Percentiles rank a stretch among this genome's conserved stretches.
Evolutionary conservation across 129 eudicot genomes (phyloP).

Genomic region (Calendula officinalis): DNA sequence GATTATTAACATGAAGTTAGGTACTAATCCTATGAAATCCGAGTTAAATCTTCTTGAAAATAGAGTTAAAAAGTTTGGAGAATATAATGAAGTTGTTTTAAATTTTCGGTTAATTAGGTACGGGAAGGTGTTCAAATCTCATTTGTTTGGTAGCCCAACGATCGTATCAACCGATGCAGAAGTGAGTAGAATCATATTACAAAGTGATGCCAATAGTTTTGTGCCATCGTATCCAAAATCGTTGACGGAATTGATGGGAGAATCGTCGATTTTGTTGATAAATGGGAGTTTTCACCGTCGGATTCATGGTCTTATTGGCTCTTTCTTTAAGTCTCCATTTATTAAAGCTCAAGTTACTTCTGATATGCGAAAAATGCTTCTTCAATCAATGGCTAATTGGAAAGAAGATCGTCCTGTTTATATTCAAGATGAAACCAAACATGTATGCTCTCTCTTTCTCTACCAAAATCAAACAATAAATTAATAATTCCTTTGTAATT

Average conservation of each 20-base stretch:
- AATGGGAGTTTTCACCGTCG: conserved; percentile 79
- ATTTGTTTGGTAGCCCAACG: conserved; percentile 85
- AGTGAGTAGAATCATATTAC: conserved; percentile 61
- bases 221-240: conserved; percentile 95
- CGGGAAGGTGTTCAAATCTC: conserved; percentile 95
- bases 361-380: conserved; percentile 60
- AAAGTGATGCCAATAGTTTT: conserved; percentile 72
- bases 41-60: no score
- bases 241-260: conserved; percentile 82
- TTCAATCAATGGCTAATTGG: conserved; percentile 66
- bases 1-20: no score
- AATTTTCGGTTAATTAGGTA: conserved; percentile 39
- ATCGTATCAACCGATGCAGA: conserved; percentile 93
- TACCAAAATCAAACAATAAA: not conserved
- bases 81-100: not conserved
- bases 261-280: conserved; percentile 69
- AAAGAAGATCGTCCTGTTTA: conserved; percentile 53
- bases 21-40: no score
- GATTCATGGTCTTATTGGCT: conserved; percentile 85
- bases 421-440: conserved; percentile 86
- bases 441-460: conserved; percentile 35
- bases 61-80: no score
- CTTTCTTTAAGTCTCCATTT: conserved; percentile 70
- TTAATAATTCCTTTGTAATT: no score
- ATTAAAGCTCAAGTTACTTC: conserved; percentile 78